Evolutionary conservation across 2,329 filamentous ascomycete species (phyloP).

Genomic region (Aspergillus unguis): DNA sequence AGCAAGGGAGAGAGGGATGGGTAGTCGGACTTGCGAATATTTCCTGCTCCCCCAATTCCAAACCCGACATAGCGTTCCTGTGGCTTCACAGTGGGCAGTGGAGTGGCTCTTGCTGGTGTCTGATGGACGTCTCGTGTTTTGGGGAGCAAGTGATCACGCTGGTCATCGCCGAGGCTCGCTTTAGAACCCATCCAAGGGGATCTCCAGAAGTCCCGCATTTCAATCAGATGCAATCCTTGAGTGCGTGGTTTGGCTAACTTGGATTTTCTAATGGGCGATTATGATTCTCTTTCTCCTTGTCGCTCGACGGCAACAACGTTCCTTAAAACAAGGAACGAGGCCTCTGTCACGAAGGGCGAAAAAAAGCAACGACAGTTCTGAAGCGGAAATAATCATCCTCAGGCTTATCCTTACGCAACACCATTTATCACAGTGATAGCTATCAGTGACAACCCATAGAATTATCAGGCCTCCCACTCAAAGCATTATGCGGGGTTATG

Average conservation of each 20-base stretch:
- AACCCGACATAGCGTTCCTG: constrained; percentile 9
- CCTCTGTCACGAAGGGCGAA: background rate
- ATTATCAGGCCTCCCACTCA: too few relatives aligned
- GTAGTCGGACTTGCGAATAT: constrained; percentile 10
- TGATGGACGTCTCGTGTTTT: background rate
- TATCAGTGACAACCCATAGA: background rate
- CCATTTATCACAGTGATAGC: constrained; percentile 3
- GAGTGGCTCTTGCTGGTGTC: background rate
- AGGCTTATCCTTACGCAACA: constrained; percentile 1
- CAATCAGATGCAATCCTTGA: background rate
- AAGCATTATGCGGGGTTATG: too few relatives aligned
- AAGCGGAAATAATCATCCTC: background rate
- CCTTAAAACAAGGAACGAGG: background rate
- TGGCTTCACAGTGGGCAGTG: background rate
- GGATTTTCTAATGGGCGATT: background rate
- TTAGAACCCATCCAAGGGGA: constrained; percentile 6
- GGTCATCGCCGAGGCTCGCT: constrained; percentile 6
- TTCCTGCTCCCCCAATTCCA: constrained; percentile 10
- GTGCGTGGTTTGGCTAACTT: background rate
- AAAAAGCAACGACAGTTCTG: constrained; percentile 6
- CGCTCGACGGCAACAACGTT: background rate
- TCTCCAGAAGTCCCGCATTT: constrained; percentile 11
- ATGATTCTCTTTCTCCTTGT: background rate
- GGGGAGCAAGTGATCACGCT: constrained; percentile 6
- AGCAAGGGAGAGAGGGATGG: background rate